Evolutionary conservation across 768 basidiomycete genomes (phyloP).

Genomic region (Xanthoconium stramineum): DNA sequence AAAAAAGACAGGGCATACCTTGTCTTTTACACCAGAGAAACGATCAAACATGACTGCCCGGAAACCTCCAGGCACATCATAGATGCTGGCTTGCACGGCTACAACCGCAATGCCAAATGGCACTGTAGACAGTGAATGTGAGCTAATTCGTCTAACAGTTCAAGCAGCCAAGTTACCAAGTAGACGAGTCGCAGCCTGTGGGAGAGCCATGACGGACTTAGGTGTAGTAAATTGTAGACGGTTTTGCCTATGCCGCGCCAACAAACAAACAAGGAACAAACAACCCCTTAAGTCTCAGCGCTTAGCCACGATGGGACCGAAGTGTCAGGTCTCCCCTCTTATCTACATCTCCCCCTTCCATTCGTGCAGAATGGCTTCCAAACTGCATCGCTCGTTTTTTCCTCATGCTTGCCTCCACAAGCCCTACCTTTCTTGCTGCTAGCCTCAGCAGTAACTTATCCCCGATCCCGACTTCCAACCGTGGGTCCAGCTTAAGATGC

Average conservation of each 20-base stretch:
- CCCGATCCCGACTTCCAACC: slow-evolving; percentile 71
- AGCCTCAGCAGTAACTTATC: slow-evolving; percentile 86
- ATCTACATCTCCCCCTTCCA: slow-evolving; percentile 59
- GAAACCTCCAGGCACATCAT: slow-evolving; percentile 86
- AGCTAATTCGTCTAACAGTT: slow-evolving; percentile 4
- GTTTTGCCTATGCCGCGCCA: not conserved
- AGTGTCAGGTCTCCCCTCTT: slow-evolving; percentile 47
- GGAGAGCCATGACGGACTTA: slow-evolving; percentile 44
- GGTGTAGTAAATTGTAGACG: not conserved
- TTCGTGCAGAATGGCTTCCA: slow-evolving; percentile 82
- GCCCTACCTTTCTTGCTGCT: slow-evolving; percentile 68
- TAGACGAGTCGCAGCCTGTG: slow-evolving; percentile 46
- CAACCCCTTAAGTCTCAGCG: slow-evolving; percentile 1
- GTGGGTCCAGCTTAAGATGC: slow-evolving; percentile 76
- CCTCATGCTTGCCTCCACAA: slow-evolving; percentile 66
- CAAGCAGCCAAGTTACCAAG: slow-evolving; percentile 37
- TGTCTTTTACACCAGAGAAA: slow-evolving; percentile 85
- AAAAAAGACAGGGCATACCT: slow-evolving; percentile 43
- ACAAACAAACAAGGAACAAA: slow-evolving; percentile 27
- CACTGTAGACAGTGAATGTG: slow-evolving; percentile 16
- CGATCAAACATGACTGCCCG: slow-evolving; percentile 98
- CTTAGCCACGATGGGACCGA: not conserved
- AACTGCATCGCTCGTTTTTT: slow-evolving; percentile 98
- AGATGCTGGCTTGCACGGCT: slow-evolving; percentile 49
- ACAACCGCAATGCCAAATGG: slow-evolving; percentile 42